Evolutionary conservation across 768 basidiomycete species (phyloP).

Genomic region (Hypholoma fasciculare): DNA sequence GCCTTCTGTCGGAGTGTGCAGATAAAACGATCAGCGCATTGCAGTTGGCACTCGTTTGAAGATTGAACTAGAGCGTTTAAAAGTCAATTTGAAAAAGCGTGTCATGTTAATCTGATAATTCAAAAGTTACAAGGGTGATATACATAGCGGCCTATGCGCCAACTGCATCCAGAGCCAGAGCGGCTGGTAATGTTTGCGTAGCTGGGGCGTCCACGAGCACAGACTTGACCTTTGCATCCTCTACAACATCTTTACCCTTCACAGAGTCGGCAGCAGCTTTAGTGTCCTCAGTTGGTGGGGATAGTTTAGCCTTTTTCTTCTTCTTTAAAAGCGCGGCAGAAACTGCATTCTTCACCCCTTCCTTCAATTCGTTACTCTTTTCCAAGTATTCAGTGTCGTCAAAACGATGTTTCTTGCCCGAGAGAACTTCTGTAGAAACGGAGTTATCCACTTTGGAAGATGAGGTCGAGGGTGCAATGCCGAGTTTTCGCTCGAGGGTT

Average conservation of each 20-base stretch:
- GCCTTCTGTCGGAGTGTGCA: no score
- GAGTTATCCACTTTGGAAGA: constrained; percentile 30
- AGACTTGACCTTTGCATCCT: constrained; percentile 9
- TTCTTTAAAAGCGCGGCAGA: constrained; percentile 45
- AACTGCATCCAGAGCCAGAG: constrained; percentile 26
- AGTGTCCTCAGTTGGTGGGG: constrained; percentile 26
- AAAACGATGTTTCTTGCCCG: constrained; percentile 84
- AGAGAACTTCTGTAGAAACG: constrained; percentile 43
- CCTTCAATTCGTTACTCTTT: constrained; percentile 87
- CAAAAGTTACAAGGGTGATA: constrained; percentile 13
- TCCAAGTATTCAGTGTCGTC: constrained; percentile 94
- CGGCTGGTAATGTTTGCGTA: not conserved
- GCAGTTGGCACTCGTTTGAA: no score
- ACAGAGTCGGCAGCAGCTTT: not conserved
- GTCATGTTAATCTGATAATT: not conserved
- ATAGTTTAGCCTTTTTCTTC: constrained; percentile 24
- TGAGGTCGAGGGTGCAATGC: constrained; percentile 48
- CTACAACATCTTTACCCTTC: constrained; percentile 9
- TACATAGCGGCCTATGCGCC: constrained; percentile 32
- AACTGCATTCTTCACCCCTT: constrained; percentile 90
- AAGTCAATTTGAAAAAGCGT: not conserved
- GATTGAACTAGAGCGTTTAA: no score
- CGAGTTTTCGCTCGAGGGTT: constrained; percentile 80
- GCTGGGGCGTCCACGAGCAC: constrained; percentile 9
- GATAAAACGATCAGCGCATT: no score